Evolutionary conservation across 345 rosid genomes (phyloP), one percentile per base, ranked within the genome.

Genomic region (Sisymbrium irio): DNA sequence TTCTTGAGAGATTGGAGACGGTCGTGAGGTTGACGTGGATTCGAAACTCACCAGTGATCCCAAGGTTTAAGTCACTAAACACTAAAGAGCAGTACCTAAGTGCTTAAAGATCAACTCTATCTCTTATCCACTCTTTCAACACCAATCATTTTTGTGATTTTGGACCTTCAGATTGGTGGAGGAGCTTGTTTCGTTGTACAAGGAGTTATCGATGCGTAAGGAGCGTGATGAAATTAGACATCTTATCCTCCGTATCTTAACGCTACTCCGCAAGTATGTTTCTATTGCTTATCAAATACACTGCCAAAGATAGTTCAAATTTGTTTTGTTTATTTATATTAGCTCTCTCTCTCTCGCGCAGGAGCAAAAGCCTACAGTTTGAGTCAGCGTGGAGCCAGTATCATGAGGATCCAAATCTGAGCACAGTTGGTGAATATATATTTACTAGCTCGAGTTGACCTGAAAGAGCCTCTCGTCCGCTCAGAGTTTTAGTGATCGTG

Each of bases 11-110:
- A 73, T 36, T 85, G 41, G 82, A 83, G 41, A 81, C 82, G 0
- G 51, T 92, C 39, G 65, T 88, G 69, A 88, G 78, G 77, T 61
- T 88, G 64, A 95, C 99, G 0, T 89, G 99, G 97, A 83, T 95
- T 71, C 84, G 97, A 82, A 88, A 89, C 86, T 76, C 96, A 4
- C 88, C 92, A 17, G 78, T 77, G 55, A 11, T 83, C 73, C 87
- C 74, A 74, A 87, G 97, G 99, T 95, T 55, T 33, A 42, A 61
- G n/a, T n/a, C 10, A 13, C 14, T 68, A 17, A 67, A 62, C 42
- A 45, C 56, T 61, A 57, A 28, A 60, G 69, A 57, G 62, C 42
- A 55, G 20, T n/a, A n/a, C n/a, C n/a, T n/a, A n/a, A n/a, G n/a
- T n/a, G n/a, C n/a, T n/a, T n/a, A n/a, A n/a, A n/a, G 33, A 44